These are phyloP conservation scores for Mortierella sp. DNA, from an alignment of 371 early-diverging fungal genomes.

Conservation along the genomic window DNA sequence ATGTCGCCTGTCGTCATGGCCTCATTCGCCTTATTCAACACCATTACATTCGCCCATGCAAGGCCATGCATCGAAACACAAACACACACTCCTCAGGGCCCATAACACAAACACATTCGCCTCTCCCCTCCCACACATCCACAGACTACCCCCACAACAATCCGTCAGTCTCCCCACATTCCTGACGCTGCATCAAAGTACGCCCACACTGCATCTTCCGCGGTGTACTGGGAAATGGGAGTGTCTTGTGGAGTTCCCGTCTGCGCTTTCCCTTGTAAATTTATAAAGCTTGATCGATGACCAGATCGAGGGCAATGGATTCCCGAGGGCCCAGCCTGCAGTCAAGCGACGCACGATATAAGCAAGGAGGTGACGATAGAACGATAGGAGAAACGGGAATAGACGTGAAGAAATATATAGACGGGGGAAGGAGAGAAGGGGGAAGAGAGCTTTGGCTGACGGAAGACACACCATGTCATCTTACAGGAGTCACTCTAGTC, in stretches of 20 bases:
- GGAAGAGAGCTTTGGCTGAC: neutral
- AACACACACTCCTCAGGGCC: too few species aligned
- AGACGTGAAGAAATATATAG: neutral
- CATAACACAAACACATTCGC: neutral
- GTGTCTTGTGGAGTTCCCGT: too few species aligned
- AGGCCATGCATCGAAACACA: constrained; percentile 10
- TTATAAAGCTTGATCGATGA: neutral
- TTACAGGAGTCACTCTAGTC: neutral
- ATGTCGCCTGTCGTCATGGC: neutral
- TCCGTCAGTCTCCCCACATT: too few species aligned
- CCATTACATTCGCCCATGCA: constrained; percentile 8
- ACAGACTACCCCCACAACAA: too few species aligned
- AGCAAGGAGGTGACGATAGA: neutral
- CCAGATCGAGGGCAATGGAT: constrained; percentile 17
- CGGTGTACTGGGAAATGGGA: too few species aligned
- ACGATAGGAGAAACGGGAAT: constrained; percentile 11
- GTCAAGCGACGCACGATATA: neutral
- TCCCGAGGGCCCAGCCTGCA: constrained; percentile 14
- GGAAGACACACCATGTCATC: neutral
- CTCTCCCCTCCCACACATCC: neutral
- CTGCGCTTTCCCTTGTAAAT: too few species aligned
- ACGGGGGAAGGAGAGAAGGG: neutral
- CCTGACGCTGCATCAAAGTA: too few species aligned
- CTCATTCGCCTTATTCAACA: neutral
- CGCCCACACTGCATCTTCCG: too few species aligned